phyloP scores from a whole-genome alignment of 495 filamentous ascomycete species.

The Neurospora hispaniola region DNA sequence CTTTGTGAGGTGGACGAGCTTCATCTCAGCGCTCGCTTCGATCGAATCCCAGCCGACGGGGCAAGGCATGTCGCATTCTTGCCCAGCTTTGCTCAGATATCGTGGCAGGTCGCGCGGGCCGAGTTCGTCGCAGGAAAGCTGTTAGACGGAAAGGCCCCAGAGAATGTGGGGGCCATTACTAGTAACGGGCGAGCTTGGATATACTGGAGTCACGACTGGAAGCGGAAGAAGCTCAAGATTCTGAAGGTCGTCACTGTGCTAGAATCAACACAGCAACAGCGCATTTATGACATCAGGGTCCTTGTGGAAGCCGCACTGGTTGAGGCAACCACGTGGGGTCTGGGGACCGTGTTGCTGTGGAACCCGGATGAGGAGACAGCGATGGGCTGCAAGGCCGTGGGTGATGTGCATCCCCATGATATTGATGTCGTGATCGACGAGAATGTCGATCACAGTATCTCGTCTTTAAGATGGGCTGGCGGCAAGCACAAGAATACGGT shows the following conservation, averaged over 20 bases:
- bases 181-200: constrained; percentile 54
- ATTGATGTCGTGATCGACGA: constrained; percentile 30
- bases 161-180: constrained; percentile 47
- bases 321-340: constrained; percentile 31
- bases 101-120: constrained; percentile 77
- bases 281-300: constrained; percentile 46
- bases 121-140: constrained; percentile 54
- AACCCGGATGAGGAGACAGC: constrained; percentile 27
- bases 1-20: constrained; percentile 47
- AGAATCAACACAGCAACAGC: constrained; percentile 16
- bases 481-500: constrained; percentile 41
- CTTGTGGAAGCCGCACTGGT: constrained; percentile 29
- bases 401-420: constrained; percentile 27
- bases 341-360: constrained; percentile 33
- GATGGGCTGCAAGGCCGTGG: constrained; percentile 23
- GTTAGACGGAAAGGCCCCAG: constrained; percentile 31
- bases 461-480: constrained; percentile 38
- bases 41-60: constrained; percentile 9
- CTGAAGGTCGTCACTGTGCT: constrained; percentile 58
- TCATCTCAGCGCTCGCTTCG: constrained; percentile 25
- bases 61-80: constrained; percentile 52
- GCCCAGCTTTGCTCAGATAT: constrained; percentile 58
- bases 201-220: constrained; percentile 40
- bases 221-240: constrained; percentile 61
- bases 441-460: constrained; percentile 31